These are phyloP conservation scores for Cyberlindnera japonica DNA, from an alignment of 805 yeast species.

Conservation along the genomic window DNA sequence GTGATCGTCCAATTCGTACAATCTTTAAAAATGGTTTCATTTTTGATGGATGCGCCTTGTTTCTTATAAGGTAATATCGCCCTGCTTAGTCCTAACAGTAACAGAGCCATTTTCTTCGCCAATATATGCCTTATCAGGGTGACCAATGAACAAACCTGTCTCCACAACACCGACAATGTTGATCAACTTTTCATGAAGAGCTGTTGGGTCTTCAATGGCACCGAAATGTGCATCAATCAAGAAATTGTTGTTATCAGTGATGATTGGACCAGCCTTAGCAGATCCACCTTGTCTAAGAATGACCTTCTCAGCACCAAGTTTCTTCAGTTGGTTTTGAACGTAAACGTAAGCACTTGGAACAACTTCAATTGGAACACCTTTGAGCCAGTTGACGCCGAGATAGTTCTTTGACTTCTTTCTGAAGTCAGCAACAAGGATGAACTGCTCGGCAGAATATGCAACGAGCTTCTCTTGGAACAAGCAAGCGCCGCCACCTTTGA, in stretches of 20 bases:
- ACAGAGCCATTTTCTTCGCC: constrained; percentile 79
- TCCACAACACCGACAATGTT: constrained; percentile 90
- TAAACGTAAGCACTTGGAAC: constrained; percentile 85
- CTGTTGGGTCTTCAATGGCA: constrained; percentile 47
- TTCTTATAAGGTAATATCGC: constrained; percentile 17
- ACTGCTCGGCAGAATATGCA: constrained; percentile 71
- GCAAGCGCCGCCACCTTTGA: constrained; percentile 99
- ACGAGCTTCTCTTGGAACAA: constrained; percentile 93
- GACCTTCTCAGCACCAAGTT: constrained; percentile 62
- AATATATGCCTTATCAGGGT: constrained; percentile 77
- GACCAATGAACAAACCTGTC: constrained; percentile 79
- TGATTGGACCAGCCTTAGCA: constrained; percentile 95
- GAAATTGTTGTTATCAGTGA: constrained; percentile 93
- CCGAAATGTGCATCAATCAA: constrained; percentile 94
- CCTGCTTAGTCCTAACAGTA: constrained; percentile 30
- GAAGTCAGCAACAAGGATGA: constrained; percentile 88
- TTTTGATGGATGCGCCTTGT: neutral
- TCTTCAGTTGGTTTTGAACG: constrained; percentile 58
- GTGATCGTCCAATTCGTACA: no score
- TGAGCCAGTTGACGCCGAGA: constrained; percentile 78
- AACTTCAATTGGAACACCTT: constrained; percentile 94
- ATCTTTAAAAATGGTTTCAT: neutral
- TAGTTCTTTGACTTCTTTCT: constrained; percentile 67
- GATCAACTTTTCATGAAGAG: constrained; percentile 65
- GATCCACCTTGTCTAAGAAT: constrained; percentile 78